A percentile compares a stretch with the other conserved stretches of the same genome.
Conservation (phyloP, 176 grass and related monocot genomes). For the Oryza glaberrima region DNA sequence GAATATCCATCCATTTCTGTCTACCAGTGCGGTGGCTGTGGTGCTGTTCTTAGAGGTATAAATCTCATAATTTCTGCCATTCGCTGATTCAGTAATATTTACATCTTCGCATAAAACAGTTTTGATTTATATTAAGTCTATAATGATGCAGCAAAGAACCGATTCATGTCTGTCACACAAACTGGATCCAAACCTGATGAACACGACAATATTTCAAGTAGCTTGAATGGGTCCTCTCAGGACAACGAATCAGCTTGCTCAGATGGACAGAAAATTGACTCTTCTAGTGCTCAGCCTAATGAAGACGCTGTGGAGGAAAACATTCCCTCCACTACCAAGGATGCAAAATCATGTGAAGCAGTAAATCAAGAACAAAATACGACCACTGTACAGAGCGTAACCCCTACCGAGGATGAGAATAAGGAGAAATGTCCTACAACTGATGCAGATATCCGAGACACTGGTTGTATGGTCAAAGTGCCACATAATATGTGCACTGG, state of each 20-base stretch:
- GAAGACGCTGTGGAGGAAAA: constrained; percentile 9
- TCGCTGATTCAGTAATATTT: neutral
- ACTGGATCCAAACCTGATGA: neutral
- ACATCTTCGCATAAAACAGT: neutral
- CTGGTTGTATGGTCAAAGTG: constrained; percentile 25
- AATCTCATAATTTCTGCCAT: neutral
- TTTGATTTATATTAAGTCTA: constrained; percentile 3
- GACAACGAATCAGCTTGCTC: constrained; percentile 38
- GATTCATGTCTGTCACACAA: neutral
- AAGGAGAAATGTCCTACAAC: neutral
- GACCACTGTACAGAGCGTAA: neutral
- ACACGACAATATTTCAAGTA: neutral
- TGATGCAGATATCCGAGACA: neutral
- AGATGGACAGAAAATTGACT: constrained; percentile 22
- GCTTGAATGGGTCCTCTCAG: constrained; percentile 31
- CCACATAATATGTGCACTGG: neutral
- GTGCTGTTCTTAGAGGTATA: constrained; percentile 72
- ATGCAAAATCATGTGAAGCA: neutral
- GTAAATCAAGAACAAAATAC: neutral
- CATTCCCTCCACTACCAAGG: neutral
- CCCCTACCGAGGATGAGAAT: neutral
- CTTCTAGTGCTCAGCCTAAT: constrained; percentile 10
- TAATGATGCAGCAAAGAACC: constrained; percentile 39
- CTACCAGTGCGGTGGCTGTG: constrained; percentile 78
- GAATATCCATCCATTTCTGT: constrained; percentile 74